Evolutionary conservation across 2,329 filamentous ascomycete genomes (phyloP).

Genomic region (Didymella sp.): DNA sequence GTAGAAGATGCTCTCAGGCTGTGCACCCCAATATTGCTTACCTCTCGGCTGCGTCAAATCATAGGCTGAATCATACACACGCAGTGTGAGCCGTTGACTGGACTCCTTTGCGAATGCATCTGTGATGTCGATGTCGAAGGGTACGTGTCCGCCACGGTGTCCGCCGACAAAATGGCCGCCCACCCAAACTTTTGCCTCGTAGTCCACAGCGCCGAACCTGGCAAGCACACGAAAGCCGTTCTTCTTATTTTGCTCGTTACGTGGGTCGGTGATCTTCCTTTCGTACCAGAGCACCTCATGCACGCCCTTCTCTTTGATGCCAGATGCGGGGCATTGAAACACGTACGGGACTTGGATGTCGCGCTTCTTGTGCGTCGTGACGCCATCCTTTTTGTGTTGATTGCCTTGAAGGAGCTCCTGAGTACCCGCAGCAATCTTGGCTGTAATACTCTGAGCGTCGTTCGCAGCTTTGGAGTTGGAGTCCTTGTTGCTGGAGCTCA

Average conservation of each 20-base stretch:
- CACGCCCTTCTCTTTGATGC: constrained; percentile 66
- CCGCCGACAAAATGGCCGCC: constrained; percentile 60
- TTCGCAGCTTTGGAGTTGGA: constrained; percentile 24
- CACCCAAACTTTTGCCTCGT: constrained; percentile 65
- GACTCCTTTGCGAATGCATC: constrained; percentile 48
- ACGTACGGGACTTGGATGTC: constrained; percentile 69
- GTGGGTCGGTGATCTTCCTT: constrained; percentile 58
- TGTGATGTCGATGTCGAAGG: constrained; percentile 64
- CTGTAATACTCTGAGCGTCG: constrained; percentile 50
- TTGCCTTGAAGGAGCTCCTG: constrained; percentile 58
- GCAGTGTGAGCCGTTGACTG: constrained; percentile 57
- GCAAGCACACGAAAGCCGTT: constrained; percentile 55
- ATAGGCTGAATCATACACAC: constrained; percentile 69
- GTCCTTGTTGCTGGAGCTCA: constrained; percentile 25
- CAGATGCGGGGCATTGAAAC: constrained; percentile 69
- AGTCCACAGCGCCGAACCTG: constrained; percentile 68
- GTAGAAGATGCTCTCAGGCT: constrained; percentile 68
- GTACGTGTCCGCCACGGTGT: constrained; percentile 67
- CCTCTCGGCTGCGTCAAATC: constrained; percentile 71
- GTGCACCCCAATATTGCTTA: constrained; percentile 70
- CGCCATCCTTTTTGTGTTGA: constrained; percentile 41
- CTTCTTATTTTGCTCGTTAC: constrained; percentile 53
- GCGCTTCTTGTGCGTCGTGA: constrained; percentile 53
- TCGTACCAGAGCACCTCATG: constrained; percentile 75
- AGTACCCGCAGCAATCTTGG: constrained; percentile 59